Conservation (phyloP, 352 stramenopile species). For the Globisporangium viniferum region DNA sequence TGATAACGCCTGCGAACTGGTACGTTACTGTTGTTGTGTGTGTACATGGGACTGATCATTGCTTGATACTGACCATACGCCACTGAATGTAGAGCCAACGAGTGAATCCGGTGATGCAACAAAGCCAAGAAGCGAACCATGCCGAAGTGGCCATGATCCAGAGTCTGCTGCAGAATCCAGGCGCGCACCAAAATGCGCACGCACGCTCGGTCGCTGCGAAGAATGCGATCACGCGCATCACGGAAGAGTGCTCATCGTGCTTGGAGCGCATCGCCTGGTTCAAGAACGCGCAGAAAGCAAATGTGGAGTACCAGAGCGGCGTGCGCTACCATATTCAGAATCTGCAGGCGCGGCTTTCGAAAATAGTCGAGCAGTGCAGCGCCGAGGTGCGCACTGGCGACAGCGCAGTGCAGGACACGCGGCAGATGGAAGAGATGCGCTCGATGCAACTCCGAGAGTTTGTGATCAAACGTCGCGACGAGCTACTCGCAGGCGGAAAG, state of each 20-base stretch:
- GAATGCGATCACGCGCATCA: slow-evolving; percentile 41
- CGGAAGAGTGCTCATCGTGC: slow-evolving; percentile 32
- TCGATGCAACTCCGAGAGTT: slow-evolving; percentile 33
- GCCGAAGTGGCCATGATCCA: slow-evolving; percentile 16
- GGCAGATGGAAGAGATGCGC: slow-evolving; percentile 26
- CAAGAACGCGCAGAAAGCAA: slow-evolving; percentile 10
- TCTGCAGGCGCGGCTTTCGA: slow-evolving; percentile 23
- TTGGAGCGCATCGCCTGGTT: slow-evolving; percentile 41
- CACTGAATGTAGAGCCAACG: background rate
- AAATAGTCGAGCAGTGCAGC: slow-evolving; percentile 16
- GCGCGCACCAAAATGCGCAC: slow-evolving; percentile 19
- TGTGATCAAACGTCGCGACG: slow-evolving; percentile 26
- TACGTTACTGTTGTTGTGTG: background rate
- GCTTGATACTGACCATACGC: too few relatives aligned
- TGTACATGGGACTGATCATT: too few relatives aligned
- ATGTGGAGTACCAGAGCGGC: slow-evolving; percentile 15
- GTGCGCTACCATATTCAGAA: slow-evolving; percentile 24
- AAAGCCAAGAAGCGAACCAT: slow-evolving; percentile 8
- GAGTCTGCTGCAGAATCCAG: slow-evolving; percentile 3
- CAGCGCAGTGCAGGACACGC: slow-evolving; percentile 20
- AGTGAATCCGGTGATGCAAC: background rate
- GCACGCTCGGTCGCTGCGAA: slow-evolving; percentile 35
- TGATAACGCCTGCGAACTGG: slow-evolving; percentile 7
- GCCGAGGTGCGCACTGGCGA: slow-evolving; percentile 27
- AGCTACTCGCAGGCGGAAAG: slow-evolving; percentile 28